Percentiles rank a stretch among this genome's conserved stretches.
phyloP scores from a whole-genome alignment of 2,329 filamentous ascomycete species.

The Cordyceps pruinosa region DNA sequence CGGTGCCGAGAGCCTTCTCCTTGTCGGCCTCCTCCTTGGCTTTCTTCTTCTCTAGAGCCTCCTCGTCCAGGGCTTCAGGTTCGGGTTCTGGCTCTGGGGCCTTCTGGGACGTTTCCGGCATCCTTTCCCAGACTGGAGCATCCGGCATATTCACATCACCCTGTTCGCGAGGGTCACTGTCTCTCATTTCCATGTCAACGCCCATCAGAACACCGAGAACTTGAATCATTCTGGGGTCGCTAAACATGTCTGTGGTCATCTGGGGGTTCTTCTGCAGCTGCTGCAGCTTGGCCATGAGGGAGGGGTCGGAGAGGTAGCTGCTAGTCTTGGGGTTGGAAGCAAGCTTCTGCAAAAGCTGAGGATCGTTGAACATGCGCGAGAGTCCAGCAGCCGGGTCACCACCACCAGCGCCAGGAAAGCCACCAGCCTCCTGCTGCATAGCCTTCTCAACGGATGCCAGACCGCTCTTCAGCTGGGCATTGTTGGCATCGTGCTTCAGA shows the following conservation, averaged over 20 bases:
- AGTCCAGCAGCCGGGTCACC: constrained; percentile 68
- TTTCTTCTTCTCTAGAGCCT: constrained; percentile 75
- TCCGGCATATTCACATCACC: constrained; percentile 72
- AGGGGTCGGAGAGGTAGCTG: constrained; percentile 66
- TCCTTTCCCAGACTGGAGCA: constrained; percentile 33
- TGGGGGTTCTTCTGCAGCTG: constrained; percentile 74
- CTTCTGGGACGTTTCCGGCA: constrained; percentile 46
- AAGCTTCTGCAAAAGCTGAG: constrained; percentile 81
- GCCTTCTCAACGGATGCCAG: constrained; percentile 79
- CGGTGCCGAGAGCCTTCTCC: constrained; percentile 89
- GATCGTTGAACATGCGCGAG: constrained; percentile 92
- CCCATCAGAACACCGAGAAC: constrained; percentile 91
- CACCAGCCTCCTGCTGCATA: constrained; percentile 56
- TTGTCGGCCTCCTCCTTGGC: constrained; percentile 89
- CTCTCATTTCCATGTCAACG: constrained; percentile 67
- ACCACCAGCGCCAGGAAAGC: constrained; percentile 35
- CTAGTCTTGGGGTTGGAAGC: constrained; percentile 92
- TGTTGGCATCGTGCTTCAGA: constrained; percentile 85
- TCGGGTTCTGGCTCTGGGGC: constrained; percentile 52
- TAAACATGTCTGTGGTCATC: constrained; percentile 71
- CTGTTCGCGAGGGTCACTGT: constrained; percentile 31
- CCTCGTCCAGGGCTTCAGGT: constrained; percentile 70
- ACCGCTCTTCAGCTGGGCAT: constrained; percentile 87
- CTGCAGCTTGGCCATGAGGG: constrained; percentile 88
- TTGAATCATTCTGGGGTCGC: constrained; percentile 85